Evolutionary conservation across 2,329 filamentous ascomycete species (phyloP).

Genomic region (Aspergillus fumigatus): DNA sequence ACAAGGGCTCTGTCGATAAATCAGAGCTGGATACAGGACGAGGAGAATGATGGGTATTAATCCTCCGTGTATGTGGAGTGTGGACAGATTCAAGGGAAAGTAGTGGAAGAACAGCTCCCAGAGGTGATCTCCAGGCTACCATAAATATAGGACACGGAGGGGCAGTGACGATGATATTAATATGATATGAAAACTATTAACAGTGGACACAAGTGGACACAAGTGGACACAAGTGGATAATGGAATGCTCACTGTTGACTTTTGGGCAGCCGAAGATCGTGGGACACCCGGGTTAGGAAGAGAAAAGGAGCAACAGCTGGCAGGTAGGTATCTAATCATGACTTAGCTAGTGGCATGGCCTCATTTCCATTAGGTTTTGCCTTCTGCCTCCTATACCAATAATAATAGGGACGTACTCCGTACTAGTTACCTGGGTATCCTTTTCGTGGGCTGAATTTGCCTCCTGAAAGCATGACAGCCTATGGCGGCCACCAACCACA

Average conservation of each 20-base stretch:
- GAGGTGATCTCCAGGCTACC: not conserved
- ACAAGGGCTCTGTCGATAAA: not conserved
- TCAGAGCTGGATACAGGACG: not conserved
- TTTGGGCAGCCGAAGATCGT: not conserved
- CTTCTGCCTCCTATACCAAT: not conserved
- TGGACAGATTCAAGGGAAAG: not conserved
- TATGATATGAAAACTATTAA: not conserved
- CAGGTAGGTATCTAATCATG: not conserved
- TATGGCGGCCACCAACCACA: conserved; percentile 12
- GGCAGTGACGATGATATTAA: not conserved
- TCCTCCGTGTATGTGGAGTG: not conserved
- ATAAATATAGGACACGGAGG: not conserved
- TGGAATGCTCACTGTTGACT: not conserved
- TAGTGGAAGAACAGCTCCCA: not conserved
- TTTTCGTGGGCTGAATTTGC: conserved; percentile 9
- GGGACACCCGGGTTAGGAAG: not conserved
- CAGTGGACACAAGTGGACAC: not conserved
- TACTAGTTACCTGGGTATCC: not conserved
- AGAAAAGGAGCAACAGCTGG: not conserved
- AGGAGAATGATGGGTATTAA: not conserved
- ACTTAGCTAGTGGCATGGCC: not conserved
- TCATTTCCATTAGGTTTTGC: not conserved
- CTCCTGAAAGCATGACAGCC: conserved; percentile 12
- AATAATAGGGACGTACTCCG: not conserved
- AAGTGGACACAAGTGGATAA: not conserved